Evolutionary conservation across 306 rosid genomes (phyloP).

Genomic region (Carpinus viminea): DNA sequence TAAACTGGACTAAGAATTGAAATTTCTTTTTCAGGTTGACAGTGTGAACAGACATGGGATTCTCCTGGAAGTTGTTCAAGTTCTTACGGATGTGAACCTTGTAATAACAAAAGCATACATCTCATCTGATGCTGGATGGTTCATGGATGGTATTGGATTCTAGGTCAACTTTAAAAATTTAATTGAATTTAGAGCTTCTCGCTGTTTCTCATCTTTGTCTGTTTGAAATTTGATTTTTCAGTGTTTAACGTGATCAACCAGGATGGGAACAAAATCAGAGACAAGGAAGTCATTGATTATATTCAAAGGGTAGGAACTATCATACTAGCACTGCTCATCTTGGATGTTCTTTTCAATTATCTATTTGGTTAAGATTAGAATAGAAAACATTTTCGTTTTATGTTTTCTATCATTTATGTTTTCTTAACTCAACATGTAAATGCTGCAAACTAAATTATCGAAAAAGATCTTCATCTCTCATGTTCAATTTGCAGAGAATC

Average conservation of each 20-base stretch:
- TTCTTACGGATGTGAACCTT: slow-evolving; percentile 82
- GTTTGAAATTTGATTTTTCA: slow-evolving; percentile 36
- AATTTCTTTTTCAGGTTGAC: slow-evolving; percentile 60
- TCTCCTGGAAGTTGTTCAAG: slow-evolving; percentile 90
- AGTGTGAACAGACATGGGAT: slow-evolving; percentile 92
- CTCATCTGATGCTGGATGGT: slow-evolving; percentile 94
- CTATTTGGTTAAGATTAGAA: slow-evolving; percentile 1
- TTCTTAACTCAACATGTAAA: no score
- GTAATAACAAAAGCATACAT: slow-evolving; percentile 78
- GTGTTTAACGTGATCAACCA: slow-evolving; percentile 79
- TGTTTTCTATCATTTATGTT: neutral
- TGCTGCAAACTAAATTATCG: neutral
- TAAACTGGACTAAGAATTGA: neutral
- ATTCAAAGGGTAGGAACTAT: slow-evolving; percentile 70
- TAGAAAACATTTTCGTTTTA: neutral
- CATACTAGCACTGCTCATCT: slow-evolving; percentile 1
- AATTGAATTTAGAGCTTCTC: neutral
- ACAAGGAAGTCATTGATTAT: slow-evolving; percentile 71
- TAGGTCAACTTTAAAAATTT: neutral
- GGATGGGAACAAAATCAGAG: slow-evolving; percentile 83
- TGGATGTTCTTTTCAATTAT: slow-evolving; percentile 21
- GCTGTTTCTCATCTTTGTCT: slow-evolving; percentile 20
- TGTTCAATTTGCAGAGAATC: slow-evolving; percentile 60
- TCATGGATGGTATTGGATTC: slow-evolving; percentile 83
- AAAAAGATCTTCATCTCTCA: slow-evolving; percentile 17